Evolutionary conservation across 1,139 yeast species (phyloP).

Genomic region (Pichia sp.): DNA sequence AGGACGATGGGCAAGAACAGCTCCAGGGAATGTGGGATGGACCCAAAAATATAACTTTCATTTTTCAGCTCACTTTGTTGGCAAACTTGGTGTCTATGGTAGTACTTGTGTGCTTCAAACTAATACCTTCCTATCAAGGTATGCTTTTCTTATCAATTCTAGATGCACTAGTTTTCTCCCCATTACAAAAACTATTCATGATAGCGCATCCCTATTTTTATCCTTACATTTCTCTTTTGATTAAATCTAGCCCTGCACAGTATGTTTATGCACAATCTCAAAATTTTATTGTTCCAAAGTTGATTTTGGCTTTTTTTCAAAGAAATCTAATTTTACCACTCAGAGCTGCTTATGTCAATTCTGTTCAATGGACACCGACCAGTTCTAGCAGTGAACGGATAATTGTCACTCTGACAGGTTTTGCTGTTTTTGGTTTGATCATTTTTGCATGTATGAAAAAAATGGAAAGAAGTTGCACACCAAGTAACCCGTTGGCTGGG

Average conservation of each 20-base stretch:
- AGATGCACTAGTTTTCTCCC: background rate
- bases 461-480: constrained; percentile 32
- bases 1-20: background rate
- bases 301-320: constrained; percentile 7
- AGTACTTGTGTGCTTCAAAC: constrained; percentile 45
- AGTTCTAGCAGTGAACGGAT: constrained; percentile 20
- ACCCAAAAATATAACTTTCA: constrained; percentile 18
- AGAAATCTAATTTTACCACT: constrained; percentile 26
- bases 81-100: constrained; percentile 43
- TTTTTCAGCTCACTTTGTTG: constrained; percentile 27
- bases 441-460: constrained; percentile 38
- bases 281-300: constrained; percentile 6
- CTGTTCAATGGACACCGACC: constrained; percentile 24
- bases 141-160: background rate
- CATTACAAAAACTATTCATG: background rate
- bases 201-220: background rate
- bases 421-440: constrained; percentile 33
- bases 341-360: constrained; percentile 17
- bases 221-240: background rate
- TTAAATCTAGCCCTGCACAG: background rate
- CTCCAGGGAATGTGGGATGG: constrained; percentile 16
- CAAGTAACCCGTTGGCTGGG: constrained; percentile 45
- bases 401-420: constrained; percentile 35
- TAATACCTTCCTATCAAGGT: constrained; percentile 44
- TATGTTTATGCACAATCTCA: background rate